Conservation (phyloP, 2,329 filamentous ascomycete genomes). For the Cordyceps fumosorosea region DNA sequence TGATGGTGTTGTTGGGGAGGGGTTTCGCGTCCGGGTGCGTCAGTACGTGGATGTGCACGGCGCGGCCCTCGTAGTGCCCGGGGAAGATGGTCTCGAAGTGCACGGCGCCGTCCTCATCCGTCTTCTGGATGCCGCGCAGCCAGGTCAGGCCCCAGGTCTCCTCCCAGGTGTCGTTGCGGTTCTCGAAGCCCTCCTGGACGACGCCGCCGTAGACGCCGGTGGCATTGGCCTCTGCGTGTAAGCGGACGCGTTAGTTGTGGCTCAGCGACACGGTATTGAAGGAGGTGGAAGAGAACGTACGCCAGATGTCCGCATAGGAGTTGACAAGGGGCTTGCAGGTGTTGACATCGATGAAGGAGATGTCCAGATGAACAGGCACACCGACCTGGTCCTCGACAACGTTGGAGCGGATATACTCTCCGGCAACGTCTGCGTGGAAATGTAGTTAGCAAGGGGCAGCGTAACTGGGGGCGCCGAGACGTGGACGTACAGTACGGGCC, state of each 20-base stretch:
- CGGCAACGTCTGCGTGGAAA: constrained; percentile 25
- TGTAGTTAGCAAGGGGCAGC: not conserved
- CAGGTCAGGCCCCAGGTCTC: constrained; percentile 25
- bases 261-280: not conserved
- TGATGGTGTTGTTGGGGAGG: constrained; percentile 44
- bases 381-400: constrained; percentile 35
- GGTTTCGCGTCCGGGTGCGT: constrained; percentile 27
- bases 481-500: constrained; percentile 37
- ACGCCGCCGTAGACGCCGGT: constrained; percentile 14
- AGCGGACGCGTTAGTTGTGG: not conserved
- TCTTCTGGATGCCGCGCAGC: constrained; percentile 34
- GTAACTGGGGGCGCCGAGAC: not conserved
- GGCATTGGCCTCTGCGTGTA: constrained; percentile 9
- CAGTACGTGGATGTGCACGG: constrained; percentile 36
- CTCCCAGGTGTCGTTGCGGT: constrained; percentile 3
- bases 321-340: constrained; percentile 37
- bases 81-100: constrained; percentile 38
- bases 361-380: constrained; percentile 34
- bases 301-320: constrained; percentile 38
- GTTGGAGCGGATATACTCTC: constrained; percentile 37
- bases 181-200: constrained; percentile 9
- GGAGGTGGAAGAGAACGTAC: constrained; percentile 7
- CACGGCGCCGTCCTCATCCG: constrained; percentile 33
- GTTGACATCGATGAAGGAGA: constrained; percentile 38
- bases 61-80: constrained; percentile 35